Conservation (phyloP, 805 yeast genomes). For the Yamadazyma paraphyllophila region DNA sequence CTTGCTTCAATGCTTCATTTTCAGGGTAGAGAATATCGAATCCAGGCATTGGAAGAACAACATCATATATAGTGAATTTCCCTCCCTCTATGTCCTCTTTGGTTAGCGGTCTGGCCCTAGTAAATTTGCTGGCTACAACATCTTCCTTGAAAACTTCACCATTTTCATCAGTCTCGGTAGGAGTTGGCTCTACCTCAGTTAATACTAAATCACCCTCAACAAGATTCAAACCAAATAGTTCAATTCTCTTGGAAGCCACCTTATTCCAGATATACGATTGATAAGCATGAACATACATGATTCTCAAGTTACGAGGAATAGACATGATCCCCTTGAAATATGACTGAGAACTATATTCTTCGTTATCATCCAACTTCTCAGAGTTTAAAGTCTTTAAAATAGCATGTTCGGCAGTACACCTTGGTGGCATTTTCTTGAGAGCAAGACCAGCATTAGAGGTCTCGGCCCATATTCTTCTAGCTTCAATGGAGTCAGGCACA, state of each 20-base stretch:
- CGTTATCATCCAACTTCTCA: conserved; percentile 44
- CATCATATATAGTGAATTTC: conserved; percentile 68
- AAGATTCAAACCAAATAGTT: conserved; percentile 63
- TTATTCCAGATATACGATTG: conserved; percentile 94
- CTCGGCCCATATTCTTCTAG: conserved; percentile 78
- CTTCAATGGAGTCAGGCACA: conserved; percentile 77
- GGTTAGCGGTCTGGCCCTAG: conserved; percentile 73
- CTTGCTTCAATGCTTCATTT: conserved; percentile 55
- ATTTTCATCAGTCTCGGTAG: conserved; percentile 19
- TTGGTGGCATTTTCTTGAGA: conserved; percentile 75
- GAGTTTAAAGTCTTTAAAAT: conserved; percentile 60
- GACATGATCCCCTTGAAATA: conserved; percentile 80
- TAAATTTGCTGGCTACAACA: conserved; percentile 51
- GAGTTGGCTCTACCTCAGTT: conserved; percentile 20
- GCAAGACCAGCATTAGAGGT: conserved; percentile 66
- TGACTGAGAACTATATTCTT: conserved; percentile 49
- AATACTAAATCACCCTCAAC: conserved; percentile 80
- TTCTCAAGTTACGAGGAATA: conserved; percentile 86
- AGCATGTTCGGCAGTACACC: conserved; percentile 81
- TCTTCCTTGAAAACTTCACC: conserved; percentile 62
- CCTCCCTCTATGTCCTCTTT: conserved; percentile 63
- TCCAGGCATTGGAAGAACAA: conserved; percentile 96
- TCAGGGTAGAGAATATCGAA: conserved; percentile 85
- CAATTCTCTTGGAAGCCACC: conserved; percentile 75
- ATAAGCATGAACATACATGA: conserved; percentile 97